A percentile compares a stretch with the other conserved stretches of the same genome.
phyloP scores from a whole-genome alignment of 306 rosid species.

The Macrotyloma uniflorum region DNA sequence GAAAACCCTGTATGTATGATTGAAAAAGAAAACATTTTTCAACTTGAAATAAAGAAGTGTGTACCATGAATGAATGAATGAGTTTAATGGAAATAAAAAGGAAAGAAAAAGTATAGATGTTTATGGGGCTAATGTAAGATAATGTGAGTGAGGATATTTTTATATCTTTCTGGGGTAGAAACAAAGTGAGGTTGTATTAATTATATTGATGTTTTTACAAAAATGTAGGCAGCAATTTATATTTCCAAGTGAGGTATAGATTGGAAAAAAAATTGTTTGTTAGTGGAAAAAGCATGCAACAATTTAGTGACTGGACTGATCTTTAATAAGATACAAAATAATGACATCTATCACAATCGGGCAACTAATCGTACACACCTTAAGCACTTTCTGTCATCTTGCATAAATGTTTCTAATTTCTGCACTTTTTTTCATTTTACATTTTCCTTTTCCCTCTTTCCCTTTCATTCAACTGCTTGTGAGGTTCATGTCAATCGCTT shows the following conservation, averaged over 20 bases:
- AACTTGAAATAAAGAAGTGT: no score
- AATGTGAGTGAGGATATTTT: background rate
- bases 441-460: background rate
- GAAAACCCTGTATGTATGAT: no score
- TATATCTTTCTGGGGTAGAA: background rate
- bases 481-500: slow-evolving; percentile 27
- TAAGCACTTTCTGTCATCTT: slow-evolving; percentile 3
- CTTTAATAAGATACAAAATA: slow-evolving; percentile 28
- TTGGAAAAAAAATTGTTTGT: background rate
- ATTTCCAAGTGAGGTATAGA: background rate
- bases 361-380: slow-evolving; percentile 8
- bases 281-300: slow-evolving; percentile 27
- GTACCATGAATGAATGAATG: no score
- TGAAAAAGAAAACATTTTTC: no score
- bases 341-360: slow-evolving; percentile 29
- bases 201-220: slow-evolving; percentile 1
- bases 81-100: no score
- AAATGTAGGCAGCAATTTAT: slow-evolving; percentile 17
- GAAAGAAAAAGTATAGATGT: no score
- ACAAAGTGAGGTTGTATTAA: background rate
- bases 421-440: background rate
- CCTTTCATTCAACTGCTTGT: slow-evolving; percentile 17
- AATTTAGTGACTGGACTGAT: slow-evolving; percentile 2
- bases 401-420: background rate
- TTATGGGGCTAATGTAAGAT: background rate